Base-by-base conservation (phyloP, 2,329 filamentous ascomycete genomes). In the Bretziella fagacearum region DNA sequence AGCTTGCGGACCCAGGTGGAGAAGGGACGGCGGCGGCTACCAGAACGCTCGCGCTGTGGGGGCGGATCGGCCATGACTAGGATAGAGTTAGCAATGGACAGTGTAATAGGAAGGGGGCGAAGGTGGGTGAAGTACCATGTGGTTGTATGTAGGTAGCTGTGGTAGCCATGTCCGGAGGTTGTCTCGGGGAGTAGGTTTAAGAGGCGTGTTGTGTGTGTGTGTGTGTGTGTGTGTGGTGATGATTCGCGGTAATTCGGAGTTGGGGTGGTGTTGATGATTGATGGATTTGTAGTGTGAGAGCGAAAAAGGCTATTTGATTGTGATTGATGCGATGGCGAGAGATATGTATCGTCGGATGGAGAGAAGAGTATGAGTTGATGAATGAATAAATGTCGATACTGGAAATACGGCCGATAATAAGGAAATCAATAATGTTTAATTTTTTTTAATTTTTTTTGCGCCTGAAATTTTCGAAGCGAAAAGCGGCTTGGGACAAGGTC, bases 1-100 rank as follows among this genome's bases (percentile, higher is more conserved):
- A 96, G 74, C 58, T 87, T 87, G 70, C 87, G 93, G 69, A 98
- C 85, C 82, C 89, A 93, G 55, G 79, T 84, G 40, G 87, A 76
- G 60, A 96, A 96, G 20, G 87, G 89, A 53, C 84, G 78, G 56
- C 86, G 80, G 54, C 85, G 81, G 56, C 44, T 42, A n/a, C 52
- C 47, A 22, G 51, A 49, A 27, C 47, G 47, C 42, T 46, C 47
- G 6, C 44, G 40, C 15, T 49, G 48, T 8, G 35, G 17, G 22
- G 29, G 43, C 2, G 47, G 15, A 35, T 41, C 42, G 33, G 32
- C 17, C 44, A 48, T 50, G n/a, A 22, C 22, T 17, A 13, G 10
- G 40, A 36, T 26, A 8, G 42, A n/a, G 41, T 44, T 44, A 44
- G 41, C 7, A 3, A 25, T 13, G 20, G 3, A 32, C 18, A 22